Base-by-base conservation (phyloP, 345 rosid genomes). In the Eutrema japonicum region DNA sequence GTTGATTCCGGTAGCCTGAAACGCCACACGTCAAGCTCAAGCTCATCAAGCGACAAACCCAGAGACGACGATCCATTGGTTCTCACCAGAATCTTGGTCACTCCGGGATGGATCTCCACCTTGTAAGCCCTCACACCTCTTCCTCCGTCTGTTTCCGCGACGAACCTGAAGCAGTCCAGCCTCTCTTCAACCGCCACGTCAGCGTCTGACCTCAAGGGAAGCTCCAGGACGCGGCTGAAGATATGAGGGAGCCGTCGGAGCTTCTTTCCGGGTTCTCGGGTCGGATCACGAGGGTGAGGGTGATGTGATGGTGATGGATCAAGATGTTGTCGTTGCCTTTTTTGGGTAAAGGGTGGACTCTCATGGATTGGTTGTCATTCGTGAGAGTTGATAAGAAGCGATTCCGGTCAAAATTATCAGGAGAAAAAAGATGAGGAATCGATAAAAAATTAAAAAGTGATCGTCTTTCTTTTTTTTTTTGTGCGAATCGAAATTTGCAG, bases 11-110 rank as follows among this genome's bases (percentile, higher is more conserved):
- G 98, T 54, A 93, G 76, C 75, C 97, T 77, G 74, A 86, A 91
- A 60, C 97, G 83, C 98, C 98, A 93, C 83, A 86, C 83, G 62
- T 93, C 97, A 60, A 91, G 85, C 72, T 91, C 97, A 75, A 93
- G 81, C 52, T 83, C 88, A 70, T 86, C 83, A 16, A 89, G 68
- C 3, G 87, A 75, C 36, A 85, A 69, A 68, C 77, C 93, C 11
- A 88, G 75, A 72, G 88, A 74, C 49, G 54, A 92, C 79, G 69
- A 82, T 57, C 83, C 90, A 41, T 80, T 81, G 1, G 87, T 84
- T 84, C 96, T 75, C 61, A 91, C 79, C 26, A 91, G 89, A 74
- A 91, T 84, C 80, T 93, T 93, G 16, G 79, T 84, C 2, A 93
- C 88, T 45, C 96, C 96, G 3, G 94, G 96, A 62, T 88, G 77